These are phyloP conservation scores for Myxozyma mucilagina DNA, from an alignment of 805 yeast genomes.

Conservation along the genomic window DNA sequence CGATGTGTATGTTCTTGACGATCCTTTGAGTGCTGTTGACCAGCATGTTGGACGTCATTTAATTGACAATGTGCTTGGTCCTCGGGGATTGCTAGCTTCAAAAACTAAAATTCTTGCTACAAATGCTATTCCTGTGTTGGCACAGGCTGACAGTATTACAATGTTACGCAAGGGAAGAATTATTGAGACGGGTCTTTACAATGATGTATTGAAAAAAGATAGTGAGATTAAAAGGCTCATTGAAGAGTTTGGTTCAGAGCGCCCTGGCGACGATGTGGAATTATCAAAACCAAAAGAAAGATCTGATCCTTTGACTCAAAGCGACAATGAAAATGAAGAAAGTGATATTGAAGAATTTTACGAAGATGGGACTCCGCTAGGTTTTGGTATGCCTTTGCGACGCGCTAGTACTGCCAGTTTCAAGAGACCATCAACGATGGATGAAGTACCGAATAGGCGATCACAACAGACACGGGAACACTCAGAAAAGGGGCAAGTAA, in stretches of 20 bases:
- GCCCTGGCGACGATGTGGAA: not conserved
- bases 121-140: conserved; percentile 77
- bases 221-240: conserved; percentile 26
- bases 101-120: conserved; percentile 83
- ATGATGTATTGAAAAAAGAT: conserved; percentile 31
- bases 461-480: conserved; percentile 56
- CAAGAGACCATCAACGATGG: conserved; percentile 37
- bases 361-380: conserved; percentile 5
- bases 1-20: conserved; percentile 86
- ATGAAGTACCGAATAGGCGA: conserved; percentile 27
- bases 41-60: conserved; percentile 92
- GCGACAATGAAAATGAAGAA: conserved; percentile 27
- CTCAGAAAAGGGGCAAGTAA: conserved; percentile 90
- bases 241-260: conserved; percentile 26
- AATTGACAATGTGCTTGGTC: conserved; percentile 77
- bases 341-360: conserved; percentile 7
- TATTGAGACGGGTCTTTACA: conserved; percentile 41
- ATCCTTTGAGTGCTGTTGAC: conserved; percentile 93
- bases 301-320: conserved; percentile 16
- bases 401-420: conserved; percentile 69
- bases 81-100: conserved; percentile 68
- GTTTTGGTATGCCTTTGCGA: conserved; percentile 43
- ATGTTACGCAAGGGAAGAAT: conserved; percentile 56
- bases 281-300: not conserved
- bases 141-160: conserved; percentile 68